Evolutionary conservation across 768 basidiomycete species (phyloP), one percentile per base, ranked within the genome.

Genomic region (Tubosaeta sp.): DNA sequence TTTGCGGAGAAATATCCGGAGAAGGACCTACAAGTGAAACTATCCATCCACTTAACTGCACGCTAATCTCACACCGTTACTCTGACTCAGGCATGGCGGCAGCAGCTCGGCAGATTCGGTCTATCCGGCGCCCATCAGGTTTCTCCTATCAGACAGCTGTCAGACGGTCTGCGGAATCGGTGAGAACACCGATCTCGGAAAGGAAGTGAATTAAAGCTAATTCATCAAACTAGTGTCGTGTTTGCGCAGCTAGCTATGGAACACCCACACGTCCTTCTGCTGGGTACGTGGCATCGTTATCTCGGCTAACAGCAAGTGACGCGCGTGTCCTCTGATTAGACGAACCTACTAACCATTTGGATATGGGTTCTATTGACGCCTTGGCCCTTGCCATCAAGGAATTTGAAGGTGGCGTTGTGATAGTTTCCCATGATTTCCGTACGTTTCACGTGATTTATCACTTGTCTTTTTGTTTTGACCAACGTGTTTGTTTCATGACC

Each of bases 341-440:
- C 69, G 92, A 95, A 71, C 93, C 95, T 46, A 97, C 94, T 37
- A 97, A 97, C 69, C 94, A 97, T 72, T 82, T 97, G 80, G 94
- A 97, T 69, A 95, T 97, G 95, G 86, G 82, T 59, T 95, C 92
- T 27, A 99, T 99, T 69, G 95, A 98, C 67, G 95, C 97, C 1
- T 82, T 99, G 44, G 97, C 97, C 7, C 70, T 72, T 25, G 95
- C 97, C 46, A 98, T 99, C 79, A 97, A 95, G 71, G 91, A 90
- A 65, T 99, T 91, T 69, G 88, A 91, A 65, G 97, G 97, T 54
- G 95, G 97, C 63, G 97, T 99, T 37, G 97, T 98, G 61, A 98
- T 99, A 68, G 97, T 99, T 58, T 97, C 95, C 44, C 97, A 98
- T 76, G 95, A 99, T 73, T 99, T 99, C 88, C 90, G 95, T 91